These are phyloP conservation scores for Neocallimastix lanati DNA, from an alignment of 192 early-diverging fungal species.

Conservation along the genomic window DNA sequence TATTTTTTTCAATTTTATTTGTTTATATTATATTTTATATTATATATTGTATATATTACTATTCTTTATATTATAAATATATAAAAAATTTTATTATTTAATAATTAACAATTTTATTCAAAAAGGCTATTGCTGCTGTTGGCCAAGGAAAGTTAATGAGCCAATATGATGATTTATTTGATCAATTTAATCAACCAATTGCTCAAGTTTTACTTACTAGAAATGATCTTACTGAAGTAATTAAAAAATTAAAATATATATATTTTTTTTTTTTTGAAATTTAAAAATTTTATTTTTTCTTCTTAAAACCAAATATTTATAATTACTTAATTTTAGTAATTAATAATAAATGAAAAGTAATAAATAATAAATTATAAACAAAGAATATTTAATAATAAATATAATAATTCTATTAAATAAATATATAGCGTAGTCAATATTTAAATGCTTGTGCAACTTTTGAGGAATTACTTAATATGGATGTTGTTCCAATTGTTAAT, in stretches of 20 bases:
- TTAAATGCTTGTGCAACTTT: slow-evolving; percentile 91
- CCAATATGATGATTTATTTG: slow-evolving; percentile 87
- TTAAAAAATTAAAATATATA: background rate
- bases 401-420: background rate
- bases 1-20: no score
- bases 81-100: no score
- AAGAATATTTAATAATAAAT: background rate
- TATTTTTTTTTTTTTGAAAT: no score
- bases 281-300: no score
- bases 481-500: slow-evolving; percentile 90
- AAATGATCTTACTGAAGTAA: slow-evolving; percentile 79
- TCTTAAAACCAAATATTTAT: no score
- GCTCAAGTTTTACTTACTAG: slow-evolving; percentile 91
- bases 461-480: slow-evolving; percentile 69
- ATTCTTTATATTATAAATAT: no score
- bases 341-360: no score
- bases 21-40: no score
- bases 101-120: background rate
- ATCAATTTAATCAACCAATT: slow-evolving; percentile 74
- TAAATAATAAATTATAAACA: background rate
- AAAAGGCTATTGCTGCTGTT: slow-evolving; percentile 85
- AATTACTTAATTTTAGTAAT: no score
- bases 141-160: slow-evolving; percentile 96
- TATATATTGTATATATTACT: no score
- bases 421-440: slow-evolving; percentile 75